Percentiles rank a stretch among this genome's conserved stretches.
phyloP scores from a whole-genome alignment of 176 grass and related monocot genomes.

The Guadua angustifolia region DNA sequence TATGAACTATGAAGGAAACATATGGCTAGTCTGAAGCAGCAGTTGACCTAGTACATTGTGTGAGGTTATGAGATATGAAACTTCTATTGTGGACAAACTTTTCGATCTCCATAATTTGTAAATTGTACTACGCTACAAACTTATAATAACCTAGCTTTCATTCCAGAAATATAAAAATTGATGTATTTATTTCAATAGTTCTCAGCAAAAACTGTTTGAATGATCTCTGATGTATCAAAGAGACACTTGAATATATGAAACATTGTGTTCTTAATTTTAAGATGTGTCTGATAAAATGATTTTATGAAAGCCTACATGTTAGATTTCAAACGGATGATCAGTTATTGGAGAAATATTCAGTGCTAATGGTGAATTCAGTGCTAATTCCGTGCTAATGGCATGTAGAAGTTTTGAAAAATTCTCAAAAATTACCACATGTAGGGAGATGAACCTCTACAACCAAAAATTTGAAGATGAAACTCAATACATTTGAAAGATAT shows the following conservation, averaged over 20 bases:
- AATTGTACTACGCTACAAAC: neutral
- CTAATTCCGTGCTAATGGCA: no score
- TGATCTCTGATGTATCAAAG: neutral
- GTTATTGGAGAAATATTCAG: no score
- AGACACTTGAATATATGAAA: neutral
- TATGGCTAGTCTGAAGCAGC: constrained; percentile 5
- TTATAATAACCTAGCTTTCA: neutral
- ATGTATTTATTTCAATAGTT: constrained; percentile 11
- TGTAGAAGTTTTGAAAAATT: no score
- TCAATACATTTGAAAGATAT: no score
- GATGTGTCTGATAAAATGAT: constrained; percentile 19
- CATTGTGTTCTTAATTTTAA: neutral
- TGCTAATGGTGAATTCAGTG: no score
- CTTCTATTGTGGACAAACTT: neutral
- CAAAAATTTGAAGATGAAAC: no score
- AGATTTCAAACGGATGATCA: neutral
- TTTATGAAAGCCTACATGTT: neutral
- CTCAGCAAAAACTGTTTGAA: constrained; percentile 24
- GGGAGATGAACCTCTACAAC: no score
- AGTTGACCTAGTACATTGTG: neutral
- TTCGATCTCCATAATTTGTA: neutral
- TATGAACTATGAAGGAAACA: neutral
- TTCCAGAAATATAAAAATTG: constrained; percentile 1
- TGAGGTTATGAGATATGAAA: neutral
- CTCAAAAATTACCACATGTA: no score